Evolutionary conservation across 23 red algal species (phyloP), one percentile per base, ranked within the genome.

Genomic region (Gracilaria domingensis): DNA sequence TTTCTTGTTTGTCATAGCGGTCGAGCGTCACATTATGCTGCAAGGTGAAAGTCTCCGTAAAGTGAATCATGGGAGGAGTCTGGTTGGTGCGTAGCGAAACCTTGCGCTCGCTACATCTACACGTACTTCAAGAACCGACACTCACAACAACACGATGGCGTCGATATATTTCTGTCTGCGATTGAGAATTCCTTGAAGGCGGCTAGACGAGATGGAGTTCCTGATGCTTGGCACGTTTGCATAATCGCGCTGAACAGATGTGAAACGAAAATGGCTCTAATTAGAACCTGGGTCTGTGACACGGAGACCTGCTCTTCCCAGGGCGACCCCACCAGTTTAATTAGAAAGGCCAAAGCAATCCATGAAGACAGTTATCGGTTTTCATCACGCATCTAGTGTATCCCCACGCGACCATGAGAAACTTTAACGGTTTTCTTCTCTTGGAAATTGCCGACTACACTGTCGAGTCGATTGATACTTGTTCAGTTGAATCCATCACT

Each of bases 401-500:
- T 18, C n/a, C 21, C 8, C 32, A 74, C 21, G 67, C 3, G 35
- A 8, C 67, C 42, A 4, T 14, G 42, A 28, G 2, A 77, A 7
- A 39, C 20, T 7, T 24, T 51, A 35, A 25, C 12, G n/a, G 39
- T 37, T 77, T 28, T 34, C 23, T 23, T 32, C 8, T 44, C 38
- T 73, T 44, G 72, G 26, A 5, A 0, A n/a, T 45, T 77, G 45
- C 72, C 72, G 45, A 77, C 38, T 77, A 77, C 72, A 16, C 34
- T 16, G 9, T n/a, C 39, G 23, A 18, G 45, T 25, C 32, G 72
- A 77, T 23, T 1, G 23, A 0, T 14, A 51, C 72, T 26, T 14
- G 1, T 77, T 77, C 12, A 4, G 38, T 77, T 77, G 38, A 48
- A 49, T 77, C 72, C 5, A 3, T 45, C 38, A 77, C 34, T 50